phyloP scores from a whole-genome alignment of 2,329 filamentous ascomycete species.

The Neonectria hederae region DNA sequence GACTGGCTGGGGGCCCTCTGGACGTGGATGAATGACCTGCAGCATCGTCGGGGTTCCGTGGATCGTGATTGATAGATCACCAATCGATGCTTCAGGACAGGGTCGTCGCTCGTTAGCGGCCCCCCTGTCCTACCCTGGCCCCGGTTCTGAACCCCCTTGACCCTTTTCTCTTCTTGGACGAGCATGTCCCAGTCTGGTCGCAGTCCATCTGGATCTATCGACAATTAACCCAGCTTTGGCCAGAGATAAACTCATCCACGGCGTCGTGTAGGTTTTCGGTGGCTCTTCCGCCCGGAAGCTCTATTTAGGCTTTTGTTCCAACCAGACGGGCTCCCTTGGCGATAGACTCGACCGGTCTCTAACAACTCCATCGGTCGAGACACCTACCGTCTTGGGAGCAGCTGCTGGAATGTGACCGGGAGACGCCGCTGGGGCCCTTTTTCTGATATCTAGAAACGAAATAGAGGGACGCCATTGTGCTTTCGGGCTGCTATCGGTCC shows the following conservation, averaged over 20 bases:
- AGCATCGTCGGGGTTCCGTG: constrained; percentile 10
- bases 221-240: neutral
- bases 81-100: constrained; percentile 18
- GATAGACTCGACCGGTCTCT: neutral
- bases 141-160: neutral
- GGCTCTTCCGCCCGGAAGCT: neutral
- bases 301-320: neutral
- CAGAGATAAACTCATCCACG: neutral
- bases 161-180: neutral
- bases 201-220: neutral
- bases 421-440: neutral
- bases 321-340: neutral
- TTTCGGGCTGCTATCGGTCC: neutral
- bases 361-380: neutral
- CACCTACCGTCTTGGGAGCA: neutral
- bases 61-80: constrained; percentile 20
- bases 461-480: neutral
- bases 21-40: constrained; percentile 20
- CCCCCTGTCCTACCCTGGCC: neutral
- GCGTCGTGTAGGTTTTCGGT: neutral
- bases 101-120: constrained; percentile 13
- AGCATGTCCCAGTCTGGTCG: neutral
- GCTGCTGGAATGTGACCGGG: neutral
- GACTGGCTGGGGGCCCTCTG: constrained; percentile 6
- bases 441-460: neutral